Evolutionary conservation across 176 grass and related monocot species (phyloP).

Genomic region (Avena eriantha): DNA sequence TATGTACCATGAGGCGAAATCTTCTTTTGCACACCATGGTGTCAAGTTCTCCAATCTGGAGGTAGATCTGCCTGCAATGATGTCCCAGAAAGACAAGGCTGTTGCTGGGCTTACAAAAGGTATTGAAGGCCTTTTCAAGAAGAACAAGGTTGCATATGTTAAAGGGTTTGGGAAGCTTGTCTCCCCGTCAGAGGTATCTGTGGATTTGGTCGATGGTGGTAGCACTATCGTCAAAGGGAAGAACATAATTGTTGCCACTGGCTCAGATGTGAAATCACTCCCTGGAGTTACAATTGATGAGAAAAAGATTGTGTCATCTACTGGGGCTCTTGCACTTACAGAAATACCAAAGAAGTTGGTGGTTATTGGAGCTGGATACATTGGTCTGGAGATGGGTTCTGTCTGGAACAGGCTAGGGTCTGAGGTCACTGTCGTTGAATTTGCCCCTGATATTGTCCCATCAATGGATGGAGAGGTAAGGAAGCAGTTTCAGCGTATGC

Average conservation of each 20-base stretch:
- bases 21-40: conserved; percentile 72
- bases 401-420: conserved; percentile 87
- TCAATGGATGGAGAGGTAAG: conserved; percentile 89
- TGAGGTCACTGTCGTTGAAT: conserved; percentile 84
- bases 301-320: conserved; percentile 88
- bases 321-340: conserved; percentile 69
- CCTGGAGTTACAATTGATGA: conserved; percentile 86
- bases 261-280: conserved; percentile 86
- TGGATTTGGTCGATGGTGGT: conserved; percentile 67
- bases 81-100: conserved; percentile 90
- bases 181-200: conserved; percentile 76
- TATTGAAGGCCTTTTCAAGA: conserved; percentile 89
- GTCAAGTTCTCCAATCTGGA: conserved; percentile 79
- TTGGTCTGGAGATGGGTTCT: conserved; percentile 89
- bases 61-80: conserved; percentile 78
- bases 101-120: conserved; percentile 79
- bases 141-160: conserved; percentile 86
- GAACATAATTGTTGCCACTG: conserved; percentile 70
- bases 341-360: conserved; percentile 82
- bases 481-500: conserved; percentile 90
- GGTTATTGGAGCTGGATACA: conserved; percentile 87
- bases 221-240: conserved; percentile 70
- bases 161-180: conserved; percentile 76
- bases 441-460: conserved; percentile 84
- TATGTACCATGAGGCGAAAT: conserved; percentile 86